Evolutionary conservation across 805 yeast species (phyloP).

Genomic region (Limtongozyma cylindracea): DNA sequence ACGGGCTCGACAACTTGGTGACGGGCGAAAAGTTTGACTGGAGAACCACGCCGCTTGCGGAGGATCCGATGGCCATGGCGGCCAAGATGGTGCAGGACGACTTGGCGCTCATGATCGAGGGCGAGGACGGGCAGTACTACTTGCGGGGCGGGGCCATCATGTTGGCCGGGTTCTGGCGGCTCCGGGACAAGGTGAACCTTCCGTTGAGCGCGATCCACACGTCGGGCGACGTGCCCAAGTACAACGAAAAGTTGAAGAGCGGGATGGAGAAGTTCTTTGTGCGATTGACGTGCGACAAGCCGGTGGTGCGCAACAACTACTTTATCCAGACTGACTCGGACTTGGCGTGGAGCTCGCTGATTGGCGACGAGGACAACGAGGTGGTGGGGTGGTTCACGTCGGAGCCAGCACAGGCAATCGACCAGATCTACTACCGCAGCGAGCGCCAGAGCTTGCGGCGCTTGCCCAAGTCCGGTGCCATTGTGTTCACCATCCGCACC

Average conservation of each 20-base stretch:
- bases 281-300: conserved; percentile 27
- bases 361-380: conserved; percentile 25
- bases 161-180: conserved; percentile 48
- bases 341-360: conserved; percentile 37
- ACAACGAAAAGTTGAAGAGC: conserved; percentile 23
- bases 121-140: conserved; percentile 26
- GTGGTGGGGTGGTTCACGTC: conserved; percentile 46
- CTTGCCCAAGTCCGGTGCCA: conserved; percentile 31
- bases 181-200: conserved; percentile 28
- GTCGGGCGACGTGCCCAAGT: conserved; percentile 44
- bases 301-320: conserved; percentile 43
- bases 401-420: conserved; percentile 16
- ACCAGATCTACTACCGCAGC: conserved; percentile 26
- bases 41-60: conserved; percentile 2
- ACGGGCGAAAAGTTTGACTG: conserved; percentile 25
- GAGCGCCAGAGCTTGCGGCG: conserved; percentile 41
- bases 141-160: conserved; percentile 36
- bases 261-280: conserved; percentile 46
- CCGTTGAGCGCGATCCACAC: conserved; percentile 35
- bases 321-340: conserved; percentile 38
- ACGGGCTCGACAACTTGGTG: conserved; percentile 21
- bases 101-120: conserved; percentile 39
- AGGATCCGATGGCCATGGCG: conserved; percentile 34
- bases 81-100: conserved; percentile 39
- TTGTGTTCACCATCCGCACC: conserved; percentile 35